Evolutionary conservation across 2,329 filamentous ascomycete species (phyloP), one percentile per base, ranked within the genome.

Genomic region (Penicillium sp.): DNA sequence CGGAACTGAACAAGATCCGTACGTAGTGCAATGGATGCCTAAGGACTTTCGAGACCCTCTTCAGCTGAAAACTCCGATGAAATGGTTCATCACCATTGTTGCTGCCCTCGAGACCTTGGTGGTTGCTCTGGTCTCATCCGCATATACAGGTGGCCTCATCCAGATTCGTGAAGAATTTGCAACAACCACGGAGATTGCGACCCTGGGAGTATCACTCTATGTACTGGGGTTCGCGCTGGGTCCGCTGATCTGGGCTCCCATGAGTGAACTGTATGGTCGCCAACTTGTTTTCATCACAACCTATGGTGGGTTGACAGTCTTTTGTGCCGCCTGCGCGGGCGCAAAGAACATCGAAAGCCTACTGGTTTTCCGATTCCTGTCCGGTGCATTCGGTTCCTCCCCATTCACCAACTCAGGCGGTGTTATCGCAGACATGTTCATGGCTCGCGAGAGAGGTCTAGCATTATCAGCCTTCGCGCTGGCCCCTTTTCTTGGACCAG

Each of bases 291-390:
- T 69, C 53, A 58, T 64, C 34, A 44, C 50, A 9, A 70, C 67
- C 2, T 71, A 70, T 37, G 50, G 60, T 16, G 60, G 64, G 0
- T 75, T 86, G 50, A 79, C 79, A 1, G 77, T 76, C 1, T 87
- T 88, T 64, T 84, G 80, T 57, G 81, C 78, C 18, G 83, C 75
- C 4, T 76, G 75, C 14, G 79, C 81, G 1, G 83, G 78, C 8
- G 72, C 79, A 0, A 70, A 79, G 49, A 82, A 79, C 56, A 81
- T 84, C 52, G 72, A 72, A 40, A 79, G 80, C 1, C 71, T 89
- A 2, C 69, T 88, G 28, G 75, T 86, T n/a, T 73, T 87, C 33
- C 80, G 86, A 31, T 87, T 88, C 71, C 80, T 87, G 45, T 80
- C 80, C 5, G 81, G 82, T 31, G 68, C 79, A 6, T 84, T 84